Evolutionary conservation across 805 yeast species (phyloP), one percentile per base, ranked within the genome.

Genomic region (Wickerhamomyces canadensis): DNA sequence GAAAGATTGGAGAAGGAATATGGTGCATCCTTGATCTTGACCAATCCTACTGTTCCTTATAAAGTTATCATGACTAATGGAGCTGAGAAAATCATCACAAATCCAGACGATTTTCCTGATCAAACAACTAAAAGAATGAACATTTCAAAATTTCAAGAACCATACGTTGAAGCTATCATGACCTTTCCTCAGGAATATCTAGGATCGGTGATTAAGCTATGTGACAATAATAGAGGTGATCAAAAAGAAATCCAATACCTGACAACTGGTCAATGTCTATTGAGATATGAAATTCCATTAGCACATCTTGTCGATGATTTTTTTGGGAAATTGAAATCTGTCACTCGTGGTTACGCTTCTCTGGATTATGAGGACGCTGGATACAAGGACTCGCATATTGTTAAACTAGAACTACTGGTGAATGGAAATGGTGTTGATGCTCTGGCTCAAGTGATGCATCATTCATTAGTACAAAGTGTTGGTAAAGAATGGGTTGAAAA

Each of bases 31-130:
- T 72, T 91, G 44, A 87, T 91, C 42, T 79, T 91, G 41, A 93
- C 98, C 0, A 89, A 95, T 9, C 97, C 98, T 1, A 89, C 97
- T 0, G 98, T 91, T 11, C 98, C 98, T 0, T 93, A 89, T 57
- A 77, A 81, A 50, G 65, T 93, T 11, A 68, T 76, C n/a, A 78
- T 73, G 53, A 67, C 65, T 33, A 80, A 84, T 48, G 95, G 87
- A 0, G 61, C 59, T 0, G 84, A 78, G 41, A 61, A 69, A 40
- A 68, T 81, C 13, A 72, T 93, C 41, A 82, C 93, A 2, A 93
- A 91, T 52, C 98, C 98, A 0, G 93, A 87, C 53, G 93, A 87
- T 35, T 91, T 91, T 60, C 98, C 98, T 0, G 87, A 78, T 36
- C 52, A 57, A 32, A 50, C 61, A 11, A 50, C 52, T 8, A 63